A percentile compares a stretch with the other conserved stretches of the same genome.
phyloP scores from a whole-genome alignment of 2,329 filamentous ascomycete genomes.

The Graphium sp. region DNA sequence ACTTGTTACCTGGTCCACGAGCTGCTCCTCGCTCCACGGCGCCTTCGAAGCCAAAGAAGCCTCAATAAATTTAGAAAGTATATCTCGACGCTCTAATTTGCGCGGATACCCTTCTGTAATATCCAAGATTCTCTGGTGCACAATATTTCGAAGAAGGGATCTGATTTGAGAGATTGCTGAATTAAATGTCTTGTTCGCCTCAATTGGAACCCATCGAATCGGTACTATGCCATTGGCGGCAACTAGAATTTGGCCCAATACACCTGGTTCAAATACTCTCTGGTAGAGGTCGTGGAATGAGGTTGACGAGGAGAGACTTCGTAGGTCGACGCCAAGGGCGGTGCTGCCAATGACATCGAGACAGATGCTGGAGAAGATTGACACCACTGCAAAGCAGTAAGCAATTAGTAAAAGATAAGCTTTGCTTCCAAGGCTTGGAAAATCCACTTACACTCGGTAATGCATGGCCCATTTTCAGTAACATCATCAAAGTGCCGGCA shows the following conservation, averaged over 20 bases:
- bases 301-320: conserved; percentile 10
- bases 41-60: conserved; percentile 10
- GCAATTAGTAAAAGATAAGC: background rate
- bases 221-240: conserved; percentile 15
- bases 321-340: conserved; percentile 15
- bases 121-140: conserved; percentile 10
- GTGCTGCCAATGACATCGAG: conserved; percentile 18
- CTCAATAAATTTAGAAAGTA: conserved; percentile 16
- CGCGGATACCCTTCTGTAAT: too few species aligned
- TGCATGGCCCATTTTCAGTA: conserved; percentile 6
- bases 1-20: conserved; percentile 7
- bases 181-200: conserved; percentile 17
- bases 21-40: conserved; percentile 10
- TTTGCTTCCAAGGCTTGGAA: conserved; percentile 1
- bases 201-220: conserved; percentile 17
- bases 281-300: conserved; percentile 13
- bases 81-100: conserved; percentile 10
- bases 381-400: conserved; percentile 6
- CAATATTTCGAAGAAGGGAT: conserved; percentile 11
- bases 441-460: conserved; percentile 6
- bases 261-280: conserved; percentile 9
- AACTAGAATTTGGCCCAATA: conserved; percentile 9
- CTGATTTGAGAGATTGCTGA: conserved; percentile 13
- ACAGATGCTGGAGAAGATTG: conserved; percentile 13
- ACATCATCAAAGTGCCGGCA: conserved; percentile 7